phyloP scores from a whole-genome alignment of 1,139 yeast species.

The Magnusiomyces clavatus region DNA sequence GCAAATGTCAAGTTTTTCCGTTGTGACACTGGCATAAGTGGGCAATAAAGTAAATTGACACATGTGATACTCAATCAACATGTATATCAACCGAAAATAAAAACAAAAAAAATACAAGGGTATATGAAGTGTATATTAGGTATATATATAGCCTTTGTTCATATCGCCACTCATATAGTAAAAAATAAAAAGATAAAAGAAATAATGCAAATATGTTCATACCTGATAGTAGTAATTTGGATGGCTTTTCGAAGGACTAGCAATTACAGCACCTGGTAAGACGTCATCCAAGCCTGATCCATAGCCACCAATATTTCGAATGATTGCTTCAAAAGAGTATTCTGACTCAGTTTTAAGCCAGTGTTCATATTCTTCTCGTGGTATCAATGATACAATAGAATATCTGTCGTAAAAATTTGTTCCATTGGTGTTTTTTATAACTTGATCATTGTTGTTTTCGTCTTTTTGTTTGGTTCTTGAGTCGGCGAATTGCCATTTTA shows the following conservation, averaged over 20 bases:
- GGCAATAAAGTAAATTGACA: too few species aligned
- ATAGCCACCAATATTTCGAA: slow-evolving; percentile 58
- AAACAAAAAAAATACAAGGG: too few species aligned
- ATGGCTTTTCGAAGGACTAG: slow-evolving; percentile 60
- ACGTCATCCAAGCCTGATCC: slow-evolving; percentile 36
- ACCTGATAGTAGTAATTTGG: slow-evolving; percentile 77
- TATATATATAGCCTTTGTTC: too few species aligned
- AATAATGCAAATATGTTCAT: not conserved
- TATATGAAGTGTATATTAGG: too few species aligned
- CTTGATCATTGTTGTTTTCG: not conserved
- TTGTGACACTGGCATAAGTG: too few species aligned
- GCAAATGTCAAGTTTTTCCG: too few species aligned
- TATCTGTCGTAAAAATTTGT: slow-evolving; percentile 2
- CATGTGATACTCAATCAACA: too few species aligned
- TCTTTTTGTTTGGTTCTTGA: not conserved
- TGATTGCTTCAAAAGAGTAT: slow-evolving; percentile 46
- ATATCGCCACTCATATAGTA: too few species aligned
- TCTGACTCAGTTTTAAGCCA: slow-evolving; percentile 52
- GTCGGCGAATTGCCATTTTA: not conserved
- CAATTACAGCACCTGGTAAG: slow-evolving; percentile 65
- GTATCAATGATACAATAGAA: slow-evolving; percentile 20
- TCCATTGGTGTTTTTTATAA: not conserved
- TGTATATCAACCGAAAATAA: too few species aligned
- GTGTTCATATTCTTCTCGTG: slow-evolving; percentile 38
- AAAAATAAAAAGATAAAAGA: too few species aligned